Base-by-base conservation (phyloP, 2,329 filamentous ascomycete species). In the Lecanicillium sp. region DNA sequence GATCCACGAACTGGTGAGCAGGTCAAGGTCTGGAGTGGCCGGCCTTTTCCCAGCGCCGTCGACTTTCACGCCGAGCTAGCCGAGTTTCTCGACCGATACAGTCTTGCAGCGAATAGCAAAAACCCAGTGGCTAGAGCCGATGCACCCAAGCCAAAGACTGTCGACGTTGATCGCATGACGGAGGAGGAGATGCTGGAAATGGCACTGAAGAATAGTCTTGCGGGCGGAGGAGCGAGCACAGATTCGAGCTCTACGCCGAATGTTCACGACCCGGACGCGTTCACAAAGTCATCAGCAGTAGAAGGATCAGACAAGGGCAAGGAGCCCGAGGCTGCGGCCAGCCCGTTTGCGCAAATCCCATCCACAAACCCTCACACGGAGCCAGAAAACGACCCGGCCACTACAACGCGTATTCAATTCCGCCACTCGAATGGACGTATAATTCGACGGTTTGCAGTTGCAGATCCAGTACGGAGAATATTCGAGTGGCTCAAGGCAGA, bases 121-220 rank as follows among this genome's bases (percentile, higher is more conserved):
- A 98, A 98, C 54, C 92, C 92, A 0, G 87, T 98, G 4, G 83
- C 87, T 17, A 83, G 79, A 56, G 40, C 58, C 13, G 51, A 54
- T 20, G 71, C 80, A 3, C 83, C 87, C 54, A 72, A 73, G 40
- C 68, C 75, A 33, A 81, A 82, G 54, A 70, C 76, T 37, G 71
- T 85, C 39, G 85, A 90, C 47, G 76, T 95, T 2, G 83, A 84
- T 42, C 79, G 84, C 29, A 90, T 98, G 82, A 95, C 87, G 0
- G 92, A 98, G 56, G 89, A 96, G 35, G 89, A 98, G 64, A 94
- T 95, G 88, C 67, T 98, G 49, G 84, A 95, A 59, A 80, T 95
- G 75, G 92, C 92, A 0, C 61, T 98, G 55, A 80, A 89, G 57
- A 92, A 94, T 63, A 95, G 89, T 55, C 65, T 96, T 33, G 80